Evolutionary conservation across 371 early-diverging fungal genomes (phyloP).

Genomic region (Lichtheimia hyalospora): DNA sequence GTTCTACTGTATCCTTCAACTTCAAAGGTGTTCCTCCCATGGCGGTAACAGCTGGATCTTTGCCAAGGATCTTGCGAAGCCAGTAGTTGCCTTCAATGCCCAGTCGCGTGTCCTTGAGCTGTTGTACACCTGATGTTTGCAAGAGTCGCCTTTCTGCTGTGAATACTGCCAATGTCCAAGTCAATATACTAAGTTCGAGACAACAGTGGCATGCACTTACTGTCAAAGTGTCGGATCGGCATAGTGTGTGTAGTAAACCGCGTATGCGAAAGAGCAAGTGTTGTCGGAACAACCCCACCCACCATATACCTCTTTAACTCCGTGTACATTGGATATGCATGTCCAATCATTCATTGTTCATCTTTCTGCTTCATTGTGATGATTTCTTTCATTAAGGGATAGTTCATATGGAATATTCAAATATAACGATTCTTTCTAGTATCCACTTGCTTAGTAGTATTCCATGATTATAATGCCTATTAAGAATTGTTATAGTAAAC

Average conservation of each 20-base stretch:
- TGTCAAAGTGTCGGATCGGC: conserved; percentile 65
- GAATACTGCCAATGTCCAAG: conserved; percentile 41
- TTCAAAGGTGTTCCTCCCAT: conserved; percentile 74
- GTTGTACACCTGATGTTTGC: conserved; percentile 58
- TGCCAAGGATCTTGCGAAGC: conserved; percentile 65
- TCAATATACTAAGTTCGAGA: not conserved
- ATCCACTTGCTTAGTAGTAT: too few species aligned
- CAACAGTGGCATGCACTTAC: conserved; percentile 27
- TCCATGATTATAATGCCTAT: too few species aligned
- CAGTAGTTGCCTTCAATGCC: conserved; percentile 82
- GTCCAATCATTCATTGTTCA: too few species aligned
- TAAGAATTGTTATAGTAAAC: too few species aligned
- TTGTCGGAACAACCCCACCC: too few species aligned
- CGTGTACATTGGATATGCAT: too few species aligned
- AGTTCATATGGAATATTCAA: too few species aligned
- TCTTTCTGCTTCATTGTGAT: too few species aligned
- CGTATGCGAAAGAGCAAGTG: too few species aligned
- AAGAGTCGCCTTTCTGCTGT: conserved; percentile 62
- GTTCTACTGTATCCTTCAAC: conserved; percentile 60
- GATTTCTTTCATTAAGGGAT: too few species aligned
- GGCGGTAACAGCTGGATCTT: conserved; percentile 62
- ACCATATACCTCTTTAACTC: too few species aligned
- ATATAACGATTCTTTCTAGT: too few species aligned
- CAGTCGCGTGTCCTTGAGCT: conserved; percentile 65
- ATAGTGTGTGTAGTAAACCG: conserved; percentile 18